A percentile compares a stretch with the other conserved stretches of the same genome.
Conservation (phyloP, 192 early-diverging fungal species). For the Piromyces sp. region DNA sequence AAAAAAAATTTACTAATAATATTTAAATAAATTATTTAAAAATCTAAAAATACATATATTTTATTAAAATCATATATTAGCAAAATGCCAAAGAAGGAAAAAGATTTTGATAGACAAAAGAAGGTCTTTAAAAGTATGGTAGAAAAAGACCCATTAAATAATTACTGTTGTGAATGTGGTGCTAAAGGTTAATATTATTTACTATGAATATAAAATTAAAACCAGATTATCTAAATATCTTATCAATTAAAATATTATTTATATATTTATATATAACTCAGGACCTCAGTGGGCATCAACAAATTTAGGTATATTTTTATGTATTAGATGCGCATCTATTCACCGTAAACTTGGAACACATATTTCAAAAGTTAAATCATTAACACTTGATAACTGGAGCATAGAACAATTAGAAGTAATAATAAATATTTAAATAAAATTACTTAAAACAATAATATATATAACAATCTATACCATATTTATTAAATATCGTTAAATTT, state of each 20-base stretch:
- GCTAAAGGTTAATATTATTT: slow-evolving; percentile 34
- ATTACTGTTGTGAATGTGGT: slow-evolving; percentile 58
- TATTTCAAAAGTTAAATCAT: slow-evolving; percentile 79
- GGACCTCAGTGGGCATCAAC: slow-evolving; percentile 76
- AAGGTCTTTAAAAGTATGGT: slow-evolving; percentile 46
- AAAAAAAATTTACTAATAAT: no score
- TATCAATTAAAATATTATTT: no score
- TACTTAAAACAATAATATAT: no score
- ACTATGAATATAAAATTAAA: no score
- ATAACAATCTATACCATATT: no score
- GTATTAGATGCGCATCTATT: slow-evolving; percentile 73
- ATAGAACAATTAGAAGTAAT: slow-evolving; percentile 59
- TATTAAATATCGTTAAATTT: no score
- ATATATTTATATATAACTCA: no score
- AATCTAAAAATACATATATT: no score
- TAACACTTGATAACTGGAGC: slow-evolving; percentile 78
- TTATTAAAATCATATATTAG: no score
- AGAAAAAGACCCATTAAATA: slow-evolving; percentile 43
- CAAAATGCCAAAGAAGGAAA: slow-evolving; percentile 19
- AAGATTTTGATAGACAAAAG: slow-evolving; percentile 48
- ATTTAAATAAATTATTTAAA: no score
- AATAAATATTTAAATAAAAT: background rate
- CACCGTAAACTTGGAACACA: slow-evolving; percentile 51
- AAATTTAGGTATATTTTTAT: slow-evolving; percentile 83
- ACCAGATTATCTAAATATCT: no score